phyloP scores from a whole-genome alignment of 495 filamentous ascomycete species.

The Articulospora tetracladia region DNA sequence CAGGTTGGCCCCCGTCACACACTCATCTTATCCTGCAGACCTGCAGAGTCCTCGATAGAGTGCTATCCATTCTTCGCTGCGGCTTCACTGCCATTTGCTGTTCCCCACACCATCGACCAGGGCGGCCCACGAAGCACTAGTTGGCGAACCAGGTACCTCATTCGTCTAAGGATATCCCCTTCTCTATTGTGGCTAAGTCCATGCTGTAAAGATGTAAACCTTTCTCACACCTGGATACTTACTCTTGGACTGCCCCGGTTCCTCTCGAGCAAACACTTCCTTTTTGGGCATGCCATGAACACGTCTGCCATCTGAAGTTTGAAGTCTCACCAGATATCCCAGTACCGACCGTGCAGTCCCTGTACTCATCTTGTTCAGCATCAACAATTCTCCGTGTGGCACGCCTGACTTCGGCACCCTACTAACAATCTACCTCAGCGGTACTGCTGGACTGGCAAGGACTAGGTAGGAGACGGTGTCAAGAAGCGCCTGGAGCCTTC shows the following conservation, averaged over 20 bases:
- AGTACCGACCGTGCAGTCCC: slow-evolving; percentile 21
- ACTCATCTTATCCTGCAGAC: slow-evolving; percentile 22
- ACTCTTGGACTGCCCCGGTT: not conserved
- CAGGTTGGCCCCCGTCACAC: slow-evolving; percentile 21
- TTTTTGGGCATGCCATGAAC: slow-evolving; percentile 14
- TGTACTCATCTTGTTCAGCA: slow-evolving; percentile 22
- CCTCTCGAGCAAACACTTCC: not conserved
- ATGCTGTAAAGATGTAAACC: not conserved
- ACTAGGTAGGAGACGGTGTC: slow-evolving; percentile 10
- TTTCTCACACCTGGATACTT: not conserved
- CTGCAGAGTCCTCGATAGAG: slow-evolving; percentile 23
- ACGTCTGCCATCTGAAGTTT: slow-evolving; percentile 18
- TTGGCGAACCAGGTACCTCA: slow-evolving; percentile 17
- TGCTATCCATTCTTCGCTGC: slow-evolving; percentile 17
- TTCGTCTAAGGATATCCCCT: slow-evolving; percentile 11
- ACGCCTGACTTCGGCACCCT: slow-evolving; percentile 13
- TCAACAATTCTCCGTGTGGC: slow-evolving; percentile 27
- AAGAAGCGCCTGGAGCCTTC: slow-evolving; percentile 16
- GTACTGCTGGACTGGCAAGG: slow-evolving; percentile 7
- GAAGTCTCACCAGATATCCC: slow-evolving; percentile 15
- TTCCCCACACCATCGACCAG: slow-evolving; percentile 12
- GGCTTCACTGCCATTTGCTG: slow-evolving; percentile 22
- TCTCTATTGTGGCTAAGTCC: slow-evolving; percentile 23
- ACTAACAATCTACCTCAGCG: slow-evolving; percentile 19
- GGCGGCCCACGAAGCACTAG: slow-evolving; percentile 15